These are phyloP conservation scores for Amylocarpus encephaloides DNA, from an alignment of 2,329 filamentous ascomycete species.

Conservation along the genomic window DNA sequence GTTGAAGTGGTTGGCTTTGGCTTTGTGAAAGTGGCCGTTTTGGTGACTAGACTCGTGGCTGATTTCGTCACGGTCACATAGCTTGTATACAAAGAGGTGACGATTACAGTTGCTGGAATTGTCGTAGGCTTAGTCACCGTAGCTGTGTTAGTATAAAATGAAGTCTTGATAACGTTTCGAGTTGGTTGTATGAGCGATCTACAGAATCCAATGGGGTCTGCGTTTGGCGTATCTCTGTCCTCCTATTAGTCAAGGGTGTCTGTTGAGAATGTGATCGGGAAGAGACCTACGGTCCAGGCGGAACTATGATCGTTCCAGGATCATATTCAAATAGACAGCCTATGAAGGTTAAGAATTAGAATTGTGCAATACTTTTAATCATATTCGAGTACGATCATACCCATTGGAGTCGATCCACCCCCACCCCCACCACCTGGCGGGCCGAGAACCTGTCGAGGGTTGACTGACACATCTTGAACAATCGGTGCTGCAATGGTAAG, in stretches of 20 bases:
- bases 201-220: slow-evolving; percentile 15
- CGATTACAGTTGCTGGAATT: background rate
- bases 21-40: background rate
- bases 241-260: background rate
- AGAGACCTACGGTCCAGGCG: background rate
- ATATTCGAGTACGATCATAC: background rate
- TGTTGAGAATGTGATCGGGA: background rate
- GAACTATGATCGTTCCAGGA: background rate
- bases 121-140: slow-evolving; percentile 4
- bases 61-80: background rate
- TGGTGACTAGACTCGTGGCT: background rate
- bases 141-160: slow-evolving; percentile 2
- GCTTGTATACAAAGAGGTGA: background rate
- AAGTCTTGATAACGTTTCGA: slow-evolving; percentile 6
- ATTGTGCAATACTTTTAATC: background rate
- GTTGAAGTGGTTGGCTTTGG: background rate
- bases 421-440: background rate
- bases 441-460: background rate
- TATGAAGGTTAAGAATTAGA: background rate
- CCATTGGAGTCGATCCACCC: background rate
- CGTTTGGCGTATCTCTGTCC: background rate
- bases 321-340: slow-evolving; percentile 2
- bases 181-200: slow-evolving; percentile 11
- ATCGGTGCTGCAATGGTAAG: background rate
- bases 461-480: background rate